Evolutionary conservation across 768 basidiomycete genomes (phyloP), one percentile per base, ranked within the genome.

Genomic region (Hemileccinum impolitum): DNA sequence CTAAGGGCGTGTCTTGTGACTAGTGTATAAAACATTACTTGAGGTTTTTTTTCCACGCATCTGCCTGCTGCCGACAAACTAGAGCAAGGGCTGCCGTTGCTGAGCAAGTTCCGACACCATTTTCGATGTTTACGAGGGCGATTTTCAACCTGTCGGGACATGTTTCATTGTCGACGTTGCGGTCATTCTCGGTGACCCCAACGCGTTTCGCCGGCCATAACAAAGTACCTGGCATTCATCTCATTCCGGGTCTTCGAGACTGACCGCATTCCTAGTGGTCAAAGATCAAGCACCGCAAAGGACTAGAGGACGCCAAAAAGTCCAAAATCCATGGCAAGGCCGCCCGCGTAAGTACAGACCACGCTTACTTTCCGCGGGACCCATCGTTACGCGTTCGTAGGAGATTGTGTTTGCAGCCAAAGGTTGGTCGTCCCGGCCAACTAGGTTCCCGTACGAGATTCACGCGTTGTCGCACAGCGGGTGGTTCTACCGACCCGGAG

Each of bases 201-300:
- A 42, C 46, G 21, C 39, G 44, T 25, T 49, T 64, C 13, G 64
- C 74, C 1, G 74, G 75, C 30, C 74, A 76, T 45, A 75, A 59
- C 62, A 75, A 75, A 59, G 75, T 75, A 47, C 36, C 10, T 3
- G 2, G 6, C 30, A 10, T 41, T 32, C 34, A 14, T 35, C 41
- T 25, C 19, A 14, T 19, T 18, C 30, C 38, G 15, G 37, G 30
- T 40, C 32, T 26, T 23, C 47, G 26, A 42, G 14, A 19, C 45
- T 51, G 50, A 64, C 49, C 28, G 3, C 21, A 34, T 39, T 4
- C 8, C 28, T 51, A 87, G 85, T 87, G 84, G 85, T 85, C 85
- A 0, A 87, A 87, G 75, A 87, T 87, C 60, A 85, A 85, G 60
- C 76, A 82, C 47, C 78, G 74, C 60, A 87, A 87, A 58, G 85